Base-by-base conservation (phyloP, 2,329 filamentous ascomycete species). In the Leptoxyphium fumago region DNA sequence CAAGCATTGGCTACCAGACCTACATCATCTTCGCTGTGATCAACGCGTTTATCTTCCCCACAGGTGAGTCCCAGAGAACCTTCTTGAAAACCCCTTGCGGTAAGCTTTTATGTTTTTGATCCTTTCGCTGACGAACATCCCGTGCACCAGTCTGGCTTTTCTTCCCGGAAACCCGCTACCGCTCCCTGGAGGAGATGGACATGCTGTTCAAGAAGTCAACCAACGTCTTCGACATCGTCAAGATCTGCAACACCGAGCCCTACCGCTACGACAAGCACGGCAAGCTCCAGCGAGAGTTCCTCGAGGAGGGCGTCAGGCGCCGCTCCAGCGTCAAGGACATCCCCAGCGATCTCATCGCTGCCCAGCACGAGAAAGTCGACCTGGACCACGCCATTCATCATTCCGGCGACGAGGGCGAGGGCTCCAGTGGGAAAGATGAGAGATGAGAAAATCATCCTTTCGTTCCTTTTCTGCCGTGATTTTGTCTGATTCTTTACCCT, bases 1-100 rank as follows among this genome's bases (percentile, higher is more conserved):
- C 70, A 15, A 28, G 63, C 46, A 80, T 81, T 48, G 58, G 62
- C 13, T 73, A 75, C 61, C 65, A 75, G 52, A 80, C 77, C 0
- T 80, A 81, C 58, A 73, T 75, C 53, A 74, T 82, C 51, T 82
- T 82, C 53, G 77, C 77, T 10, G 69, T 77, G 39, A 77, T 81
- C 62, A 80, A 80, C 56, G 70, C 72, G 49, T 64, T 72, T 51
- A 74, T 76, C 57, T 65, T 75, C 0, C 72, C 73, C 1, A 43
- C 43, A 26, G 48, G 32, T 36, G 15, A 13, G 32, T 36, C 9
- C 3, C 21, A 7, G 21, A 26, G 21, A 26, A 26, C 28, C 47
- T 52, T 17, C 43, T 47, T 17, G 13, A 9, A 1, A 5, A 7
- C 9, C 2, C 9, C 38, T 41, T 11, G 15, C 29, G 38, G 1